These are phyloP conservation scores for Alternaria sp. DNA, from an alignment of 2,329 filamentous ascomycete species.

Conservation along the genomic window DNA sequence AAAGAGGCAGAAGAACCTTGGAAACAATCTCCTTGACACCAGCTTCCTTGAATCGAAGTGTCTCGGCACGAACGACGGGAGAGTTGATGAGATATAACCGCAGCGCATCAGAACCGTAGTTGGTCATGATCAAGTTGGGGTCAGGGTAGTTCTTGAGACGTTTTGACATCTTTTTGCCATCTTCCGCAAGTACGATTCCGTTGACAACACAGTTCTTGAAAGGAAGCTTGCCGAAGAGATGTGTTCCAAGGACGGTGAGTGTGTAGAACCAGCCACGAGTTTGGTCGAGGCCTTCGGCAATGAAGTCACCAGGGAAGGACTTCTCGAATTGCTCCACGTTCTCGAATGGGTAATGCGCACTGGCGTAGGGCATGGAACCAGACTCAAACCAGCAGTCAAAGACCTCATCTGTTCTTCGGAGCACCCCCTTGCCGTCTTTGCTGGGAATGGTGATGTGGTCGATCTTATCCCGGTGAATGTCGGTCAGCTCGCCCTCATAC, in stretches of 20 bases:
- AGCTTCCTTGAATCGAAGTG: slow-evolving; percentile 86
- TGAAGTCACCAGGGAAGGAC: slow-evolving; percentile 90
- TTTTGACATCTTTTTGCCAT: slow-evolving; percentile 99
- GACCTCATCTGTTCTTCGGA: slow-evolving; percentile 83
- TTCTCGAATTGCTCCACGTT: slow-evolving; percentile 81
- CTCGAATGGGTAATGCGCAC: slow-evolving; percentile 90
- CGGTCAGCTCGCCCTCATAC: slow-evolving; percentile 80
- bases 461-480: slow-evolving; percentile 91
- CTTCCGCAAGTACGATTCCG: slow-evolving; percentile 89
- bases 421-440: slow-evolving; percentile 81
- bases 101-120: slow-evolving; percentile 90
- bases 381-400: slow-evolving; percentile 99
- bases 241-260: slow-evolving; percentile 83
- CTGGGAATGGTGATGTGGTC: slow-evolving; percentile 94
- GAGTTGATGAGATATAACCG: slow-evolving; percentile 97
- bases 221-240: slow-evolving; percentile 82
- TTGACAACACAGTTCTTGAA: slow-evolving; percentile 98
- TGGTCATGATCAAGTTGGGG: slow-evolving; percentile 79
- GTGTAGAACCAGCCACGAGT: slow-evolving; percentile 98
- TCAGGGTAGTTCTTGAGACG: slow-evolving; percentile 96
- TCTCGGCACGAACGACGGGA: slow-evolving; percentile 89
- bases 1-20: slow-evolving; percentile 86
- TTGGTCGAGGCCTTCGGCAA: slow-evolving; percentile 91
- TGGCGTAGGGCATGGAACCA: slow-evolving; percentile 93
- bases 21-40: slow-evolving; percentile 95